These are phyloP conservation scores for Mycena leptocephala DNA, from an alignment of 768 basidiomycete genomes.

Conservation along the genomic window DNA sequence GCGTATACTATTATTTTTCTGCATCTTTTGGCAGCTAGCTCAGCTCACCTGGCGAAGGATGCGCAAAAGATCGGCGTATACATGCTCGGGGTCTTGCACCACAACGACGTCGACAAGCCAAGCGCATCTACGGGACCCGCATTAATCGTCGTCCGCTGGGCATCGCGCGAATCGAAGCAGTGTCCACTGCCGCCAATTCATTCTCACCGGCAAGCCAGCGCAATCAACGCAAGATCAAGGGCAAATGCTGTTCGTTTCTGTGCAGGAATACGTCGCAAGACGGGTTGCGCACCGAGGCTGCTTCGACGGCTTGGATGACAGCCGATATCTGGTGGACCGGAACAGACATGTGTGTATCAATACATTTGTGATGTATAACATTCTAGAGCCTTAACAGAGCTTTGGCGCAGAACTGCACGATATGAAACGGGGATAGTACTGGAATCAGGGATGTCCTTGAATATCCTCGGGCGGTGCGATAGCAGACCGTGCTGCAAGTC, in stretches of 20 bases:
- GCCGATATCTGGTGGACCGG: not conserved
- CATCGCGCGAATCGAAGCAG: too few relatives aligned
- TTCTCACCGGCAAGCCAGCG: slow-evolving; percentile 39
- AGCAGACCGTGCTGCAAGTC: slow-evolving; percentile 25
- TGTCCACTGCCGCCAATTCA: not conserved
- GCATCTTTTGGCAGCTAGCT: not conserved
- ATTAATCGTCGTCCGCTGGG: not conserved
- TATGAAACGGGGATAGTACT: not conserved
- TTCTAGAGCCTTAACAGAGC: not conserved
- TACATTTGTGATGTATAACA: not conserved
- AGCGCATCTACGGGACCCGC: slow-evolving; percentile 53
- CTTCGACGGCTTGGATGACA: slow-evolving; percentile 18
- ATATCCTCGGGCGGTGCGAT: not conserved
- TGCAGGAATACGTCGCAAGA: slow-evolving; percentile 34
- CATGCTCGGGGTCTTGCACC: slow-evolving; percentile 50
- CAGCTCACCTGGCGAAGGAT: slow-evolving; percentile 56
- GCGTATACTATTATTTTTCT: not conserved
- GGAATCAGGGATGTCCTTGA: not conserved
- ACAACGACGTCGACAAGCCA: slow-evolving; percentile 68
- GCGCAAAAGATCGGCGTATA: slow-evolving; percentile 55
- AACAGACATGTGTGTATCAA: not conserved
- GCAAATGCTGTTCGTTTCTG: slow-evolving; percentile 50
- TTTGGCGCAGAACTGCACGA: not conserved
- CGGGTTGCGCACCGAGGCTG: slow-evolving; percentile 22
- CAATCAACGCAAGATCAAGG: slow-evolving; percentile 60